Conservation (phyloP, 2,329 filamentous ascomycete genomes). For the Mollisiaceae sp. region DNA sequence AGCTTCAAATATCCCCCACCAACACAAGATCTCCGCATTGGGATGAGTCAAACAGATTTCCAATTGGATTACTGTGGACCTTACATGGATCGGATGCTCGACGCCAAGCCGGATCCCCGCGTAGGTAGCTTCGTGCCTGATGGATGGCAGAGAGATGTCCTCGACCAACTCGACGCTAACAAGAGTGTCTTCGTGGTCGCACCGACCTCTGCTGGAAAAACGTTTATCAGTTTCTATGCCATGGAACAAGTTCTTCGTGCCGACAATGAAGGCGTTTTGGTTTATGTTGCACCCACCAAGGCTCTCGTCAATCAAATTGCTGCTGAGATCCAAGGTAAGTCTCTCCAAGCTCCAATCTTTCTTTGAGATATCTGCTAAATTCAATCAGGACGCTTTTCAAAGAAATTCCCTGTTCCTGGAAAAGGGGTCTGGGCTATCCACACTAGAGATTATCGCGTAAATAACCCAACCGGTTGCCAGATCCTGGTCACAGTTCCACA, state of each 20-base stretch:
- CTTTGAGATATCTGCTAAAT: conserved; percentile 13
- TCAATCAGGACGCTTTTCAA: conserved; percentile 62
- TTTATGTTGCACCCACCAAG: conserved; percentile 83
- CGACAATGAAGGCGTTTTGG: conserved; percentile 71
- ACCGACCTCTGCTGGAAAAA: conserved; percentile 80
- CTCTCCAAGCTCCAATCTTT: background rate
- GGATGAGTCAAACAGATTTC: conserved; percentile 58
- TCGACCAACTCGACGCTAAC: conserved; percentile 73
- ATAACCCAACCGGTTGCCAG: conserved; percentile 74
- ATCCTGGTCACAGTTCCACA: conserved; percentile 79
- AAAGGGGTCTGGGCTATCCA: conserved; percentile 81
- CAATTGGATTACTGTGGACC: conserved; percentile 73
- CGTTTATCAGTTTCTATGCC: conserved; percentile 83
- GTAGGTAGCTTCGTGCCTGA: conserved; percentile 74
- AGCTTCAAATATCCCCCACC: conserved; percentile 47
- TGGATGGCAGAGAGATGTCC: conserved; percentile 75
- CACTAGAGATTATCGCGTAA: conserved; percentile 76
- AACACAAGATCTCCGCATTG: conserved; percentile 39
- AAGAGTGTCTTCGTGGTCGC: conserved; percentile 77
- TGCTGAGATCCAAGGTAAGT: conserved; percentile 70
- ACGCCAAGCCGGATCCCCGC: conserved; percentile 68
- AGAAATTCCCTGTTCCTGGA: conserved; percentile 59
- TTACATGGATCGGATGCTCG: conserved; percentile 76
- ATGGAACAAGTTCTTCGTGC: conserved; percentile 77
- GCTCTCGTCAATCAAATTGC: conserved; percentile 84